phyloP scores from a whole-genome alignment of 768 basidiomycete genomes.

The Naganishia kalamii region DNA sequence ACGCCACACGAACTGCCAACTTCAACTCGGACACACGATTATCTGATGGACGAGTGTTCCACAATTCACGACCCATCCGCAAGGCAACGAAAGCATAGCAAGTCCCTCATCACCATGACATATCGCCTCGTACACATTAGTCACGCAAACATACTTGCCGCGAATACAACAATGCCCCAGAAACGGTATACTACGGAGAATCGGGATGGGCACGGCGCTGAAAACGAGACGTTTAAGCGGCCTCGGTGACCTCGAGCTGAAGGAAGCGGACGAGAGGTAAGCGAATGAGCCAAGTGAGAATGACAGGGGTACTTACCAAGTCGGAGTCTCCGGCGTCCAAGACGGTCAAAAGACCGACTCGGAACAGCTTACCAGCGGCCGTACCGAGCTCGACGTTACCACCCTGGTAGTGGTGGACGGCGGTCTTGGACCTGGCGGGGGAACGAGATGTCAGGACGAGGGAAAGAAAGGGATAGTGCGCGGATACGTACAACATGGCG shows the following conservation, averaged over 20 bases:
- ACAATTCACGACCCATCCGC: no score
- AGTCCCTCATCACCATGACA: no score
- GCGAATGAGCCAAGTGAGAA: not conserved
- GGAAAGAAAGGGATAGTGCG: not conserved
- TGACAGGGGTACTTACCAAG: constrained; percentile 49
- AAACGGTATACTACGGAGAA: not conserved
- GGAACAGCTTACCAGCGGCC: constrained; percentile 98
- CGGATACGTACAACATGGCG: constrained; percentile 69
- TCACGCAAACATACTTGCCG: no score
- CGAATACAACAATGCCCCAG: no score
- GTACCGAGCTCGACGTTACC: constrained; percentile 98
- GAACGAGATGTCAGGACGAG: not conserved
- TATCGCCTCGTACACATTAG: no score
- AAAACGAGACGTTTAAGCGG: constrained; percentile 8
- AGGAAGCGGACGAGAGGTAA: not conserved
- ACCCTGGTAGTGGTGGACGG: constrained; percentile 95
- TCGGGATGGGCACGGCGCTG: not conserved
- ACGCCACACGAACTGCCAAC: no score
- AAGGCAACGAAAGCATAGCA: no score
- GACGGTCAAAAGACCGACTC: constrained; percentile 98
- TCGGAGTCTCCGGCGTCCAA: constrained; percentile 94
- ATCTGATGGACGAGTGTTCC: no score
- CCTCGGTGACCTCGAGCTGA: constrained; percentile 15
- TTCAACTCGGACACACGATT: no score
- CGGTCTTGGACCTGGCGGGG: constrained; percentile 70